Evolutionary conservation across 2,329 filamentous ascomycete genomes (phyloP), one percentile per base, ranked within the genome.

Genomic region (Cadophora gregata): DNA sequence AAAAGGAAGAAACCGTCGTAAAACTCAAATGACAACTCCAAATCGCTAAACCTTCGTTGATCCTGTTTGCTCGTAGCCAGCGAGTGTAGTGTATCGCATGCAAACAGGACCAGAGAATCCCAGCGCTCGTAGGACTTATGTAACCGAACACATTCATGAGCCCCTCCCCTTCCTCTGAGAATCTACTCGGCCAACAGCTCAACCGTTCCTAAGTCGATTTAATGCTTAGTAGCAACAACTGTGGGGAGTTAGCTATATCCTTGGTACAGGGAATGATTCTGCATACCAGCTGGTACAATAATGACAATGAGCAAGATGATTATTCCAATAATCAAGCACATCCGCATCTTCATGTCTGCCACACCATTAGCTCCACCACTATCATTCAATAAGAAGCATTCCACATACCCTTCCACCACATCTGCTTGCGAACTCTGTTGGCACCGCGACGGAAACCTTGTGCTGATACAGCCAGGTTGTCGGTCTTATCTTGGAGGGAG

Each of bases 311-410:
- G 87, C 75, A 99, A 85, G 74, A 98, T 87, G 79, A 98, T 91
- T 81, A 99, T 91, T 77, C 94, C 96, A 67, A 90, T 85, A 78
- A 97, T 91, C 75, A 99, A 85, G 83, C 95, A 98, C 85, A 97
- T 96, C 80, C 96, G 90, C 96, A 99, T 99, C 89, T 98, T 98
- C 93, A 97, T 97, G 78, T 98, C 95, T 87, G 36, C 56, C 24
- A 59, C 21, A 5, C 24, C 27, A 61, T 72, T 66, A 71, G 67
- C 45, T 64, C 16, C 12, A 31, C n/a, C n/a, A 9, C 42, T 4
- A 60, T n/a, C 2, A 47, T 29, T 33, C 53, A 12, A 27, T 19
- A 53, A 47, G 8, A 53, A 25, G 27, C 8, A 29, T 48, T 27
- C 25, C 2, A 27, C 58, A 60, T 66, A 67, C 70, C 72, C 56